Base-by-base conservation (phyloP, 768 basidiomycete species). In the Tulasnella calospora region DNA sequence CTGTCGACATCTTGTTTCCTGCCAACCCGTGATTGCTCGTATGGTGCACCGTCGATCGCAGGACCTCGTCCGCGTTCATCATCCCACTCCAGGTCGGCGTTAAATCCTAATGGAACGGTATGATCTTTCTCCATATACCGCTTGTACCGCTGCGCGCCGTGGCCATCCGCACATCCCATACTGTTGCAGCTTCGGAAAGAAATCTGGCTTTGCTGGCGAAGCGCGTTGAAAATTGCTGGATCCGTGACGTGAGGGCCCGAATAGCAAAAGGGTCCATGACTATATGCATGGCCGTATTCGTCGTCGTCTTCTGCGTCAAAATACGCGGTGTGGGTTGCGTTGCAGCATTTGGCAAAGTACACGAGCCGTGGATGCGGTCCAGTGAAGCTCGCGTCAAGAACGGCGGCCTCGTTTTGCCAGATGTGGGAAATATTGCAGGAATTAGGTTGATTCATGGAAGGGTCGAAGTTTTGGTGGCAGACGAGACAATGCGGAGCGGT, bases 331-430 rank as follows among this genome's bases (percentile, higher is more conserved):
- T 74, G 44, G 4, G 36, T 15, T 12, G 46, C 27, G 44, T 74
- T 44, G 73, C 73, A 44, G 27, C 73, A 74, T 35, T 47, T 47
- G 4, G 73, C 73, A 27, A 74, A 74, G 44, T 74, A 74, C 5
- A 74, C 73, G 44, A 44, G 51, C 19, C 51, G 44, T n/a, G 46
- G 44, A 17, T 44, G 33, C 1, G 44, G n/a, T 13, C 51, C 51
- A 3, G 46, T 38, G 33, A 36, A 47, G 73, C 44, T 55, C n/a
- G 51, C 44, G 51, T 74, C 73, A n/a, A 44, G 73, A 19, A 74
- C 73, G 7, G 27, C 19, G 15, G 27, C 51, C 12, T 55, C 44
- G 73, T 23, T 74, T 8, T 74, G 44, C 44, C 44, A 74, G 13
- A 55, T n/a, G 27, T 74, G 73, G 12, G 73, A 44, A 36, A 74